A percentile compares a stretch with the other conserved stretches of the same genome.
These are phyloP conservation scores for Aegilops sharonensis DNA, from an alignment of 176 grass and related monocot species.

Conservation along the genomic window DNA sequence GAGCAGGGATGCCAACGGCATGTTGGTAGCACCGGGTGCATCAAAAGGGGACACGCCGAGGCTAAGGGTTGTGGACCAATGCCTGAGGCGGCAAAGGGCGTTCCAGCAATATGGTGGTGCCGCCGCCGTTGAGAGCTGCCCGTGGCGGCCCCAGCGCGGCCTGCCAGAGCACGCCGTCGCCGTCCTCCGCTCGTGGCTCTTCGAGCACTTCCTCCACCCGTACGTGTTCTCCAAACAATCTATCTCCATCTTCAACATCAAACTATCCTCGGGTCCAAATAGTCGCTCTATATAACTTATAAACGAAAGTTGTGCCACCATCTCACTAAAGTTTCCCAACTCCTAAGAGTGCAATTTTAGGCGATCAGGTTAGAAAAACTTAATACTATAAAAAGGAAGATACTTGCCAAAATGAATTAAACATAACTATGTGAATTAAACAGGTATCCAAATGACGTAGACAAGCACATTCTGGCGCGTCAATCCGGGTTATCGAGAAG, in stretches of 20 bases:
- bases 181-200: slow-evolving; percentile 83
- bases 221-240: neutral
- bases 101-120: slow-evolving; percentile 43
- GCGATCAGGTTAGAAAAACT: neutral
- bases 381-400: neutral
- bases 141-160: slow-evolving; percentile 69
- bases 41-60: slow-evolving; percentile 61
- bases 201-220: slow-evolving; percentile 94
- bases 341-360: neutral
- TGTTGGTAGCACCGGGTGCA: slow-evolving; percentile 14
- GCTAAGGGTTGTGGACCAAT: slow-evolving; percentile 58
- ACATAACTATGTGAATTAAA: neutral
- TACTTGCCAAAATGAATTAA: neutral
- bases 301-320: neutral
- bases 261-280: neutral
- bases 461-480: slow-evolving; percentile 76
- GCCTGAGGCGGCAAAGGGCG: slow-evolving; percentile 44
- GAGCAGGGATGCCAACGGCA: neutral
- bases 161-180: slow-evolving; percentile 69
- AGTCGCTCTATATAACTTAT: neutral
- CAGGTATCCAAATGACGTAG: slow-evolving; percentile 82
- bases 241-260: neutral
- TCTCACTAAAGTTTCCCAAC: neutral
- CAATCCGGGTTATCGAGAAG: slow-evolving; percentile 77
- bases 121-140: slow-evolving; percentile 41